Conservation (phyloP, 768 basidiomycete species). For the Termitomyces sp. region DNA sequence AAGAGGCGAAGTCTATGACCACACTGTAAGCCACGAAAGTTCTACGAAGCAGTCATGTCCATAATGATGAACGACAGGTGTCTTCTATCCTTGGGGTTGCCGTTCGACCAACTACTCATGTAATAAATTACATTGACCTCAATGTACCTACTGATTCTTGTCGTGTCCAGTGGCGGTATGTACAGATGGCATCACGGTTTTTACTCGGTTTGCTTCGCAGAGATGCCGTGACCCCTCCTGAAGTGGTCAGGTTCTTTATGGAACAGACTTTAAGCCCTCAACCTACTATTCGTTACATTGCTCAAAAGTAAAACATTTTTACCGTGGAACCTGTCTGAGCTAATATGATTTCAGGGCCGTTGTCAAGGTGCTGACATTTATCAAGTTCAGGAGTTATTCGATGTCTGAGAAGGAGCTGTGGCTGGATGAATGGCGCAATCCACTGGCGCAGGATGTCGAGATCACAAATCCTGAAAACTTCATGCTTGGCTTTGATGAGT, state of each 20-base stretch:
- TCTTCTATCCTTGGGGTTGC: conserved; percentile 57
- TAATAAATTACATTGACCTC: conserved; percentile 28
- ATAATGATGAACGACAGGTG: conserved; percentile 33
- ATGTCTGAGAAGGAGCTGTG: conserved; percentile 60
- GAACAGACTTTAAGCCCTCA: conserved; percentile 66
- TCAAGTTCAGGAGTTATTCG: conserved; percentile 76
- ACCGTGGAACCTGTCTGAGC: background rate
- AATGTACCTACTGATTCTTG: conserved; percentile 8
- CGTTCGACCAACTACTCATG: conserved; percentile 60
- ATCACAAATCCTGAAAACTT: conserved; percentile 47
- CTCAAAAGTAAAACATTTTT: conserved; percentile 45
- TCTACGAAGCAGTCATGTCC: conserved; percentile 7
- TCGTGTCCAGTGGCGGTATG: conserved; percentile 66
- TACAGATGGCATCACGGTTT: conserved; percentile 64
- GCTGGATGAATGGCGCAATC: conserved; percentile 68
- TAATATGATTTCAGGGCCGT: conserved; percentile 43
- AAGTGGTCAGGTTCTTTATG: conserved; percentile 57
- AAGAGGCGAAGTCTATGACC: conserved; percentile 39
- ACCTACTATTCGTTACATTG: conserved; percentile 54
- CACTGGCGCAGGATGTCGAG: conserved; percentile 40
- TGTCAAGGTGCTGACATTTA: conserved; percentile 56
- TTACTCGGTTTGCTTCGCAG: conserved; percentile 57
- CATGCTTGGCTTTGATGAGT: conserved; percentile 36
- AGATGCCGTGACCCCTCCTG: conserved; percentile 48
- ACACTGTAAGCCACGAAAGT: conserved; percentile 35